Conservation (phyloP, 176 grass and related monocot species). For the Eragrostis curvula region DNA sequence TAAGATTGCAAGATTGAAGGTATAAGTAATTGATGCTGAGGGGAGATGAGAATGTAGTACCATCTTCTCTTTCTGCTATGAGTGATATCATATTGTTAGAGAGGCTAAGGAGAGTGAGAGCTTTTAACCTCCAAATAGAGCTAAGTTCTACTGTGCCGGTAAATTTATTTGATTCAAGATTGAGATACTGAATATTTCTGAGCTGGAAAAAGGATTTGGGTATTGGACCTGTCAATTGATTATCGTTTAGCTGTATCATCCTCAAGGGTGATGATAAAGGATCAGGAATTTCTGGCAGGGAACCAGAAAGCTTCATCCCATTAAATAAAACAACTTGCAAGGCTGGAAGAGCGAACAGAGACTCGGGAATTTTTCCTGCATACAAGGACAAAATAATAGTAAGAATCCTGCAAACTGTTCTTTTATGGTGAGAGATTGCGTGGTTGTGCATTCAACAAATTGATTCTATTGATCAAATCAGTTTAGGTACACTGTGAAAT, state of each 20-base stretch:
- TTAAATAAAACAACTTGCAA: rapidly evolving
- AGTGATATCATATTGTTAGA: slow-evolving; percentile 40
- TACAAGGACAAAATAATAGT: not conserved
- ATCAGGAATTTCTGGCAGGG: slow-evolving; percentile 3
- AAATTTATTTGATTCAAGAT: slow-evolving; percentile 20
- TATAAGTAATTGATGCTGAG: not conserved
- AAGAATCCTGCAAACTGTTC: not conserved
- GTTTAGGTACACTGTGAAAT: too few species aligned
- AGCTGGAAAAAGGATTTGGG: slow-evolving; percentile 38
- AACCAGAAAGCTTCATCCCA: not conserved
- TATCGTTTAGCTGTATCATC: not conserved
- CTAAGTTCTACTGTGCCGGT: slow-evolving; percentile 32
- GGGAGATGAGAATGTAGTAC: not conserved
- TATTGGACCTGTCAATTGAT: slow-evolving; percentile 28
- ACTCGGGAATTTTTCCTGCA: slow-evolving; percentile 33
- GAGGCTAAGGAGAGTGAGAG: not conserved
- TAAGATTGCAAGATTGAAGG: slow-evolving; percentile 40
- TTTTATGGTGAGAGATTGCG: too few species aligned
- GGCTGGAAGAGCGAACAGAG: slow-evolving; percentile 12
- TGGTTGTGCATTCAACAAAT: too few species aligned
- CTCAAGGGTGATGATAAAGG: not conserved
- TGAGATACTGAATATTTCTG: not conserved
- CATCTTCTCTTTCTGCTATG: not conserved
- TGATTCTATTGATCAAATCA: too few species aligned
- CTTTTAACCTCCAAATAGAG: slow-evolving; percentile 1